Percentiles rank a stretch among this genome's conserved stretches.
phyloP scores from a whole-genome alignment of 2,329 filamentous ascomycete genomes.

The Neonectria neomacrospora region DNA sequence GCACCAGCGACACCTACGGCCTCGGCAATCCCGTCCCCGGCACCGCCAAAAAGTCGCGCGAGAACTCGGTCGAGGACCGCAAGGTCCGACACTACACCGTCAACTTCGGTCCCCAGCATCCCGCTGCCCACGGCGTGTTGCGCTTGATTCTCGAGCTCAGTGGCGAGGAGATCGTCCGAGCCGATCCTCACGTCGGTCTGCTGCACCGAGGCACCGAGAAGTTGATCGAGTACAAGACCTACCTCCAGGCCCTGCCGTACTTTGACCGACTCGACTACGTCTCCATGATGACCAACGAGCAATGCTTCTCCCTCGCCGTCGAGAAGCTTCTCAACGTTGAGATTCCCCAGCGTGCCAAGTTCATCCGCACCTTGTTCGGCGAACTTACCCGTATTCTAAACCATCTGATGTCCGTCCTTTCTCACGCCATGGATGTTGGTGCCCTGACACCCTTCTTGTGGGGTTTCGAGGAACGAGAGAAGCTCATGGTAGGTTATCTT shows the following conservation, averaged over 20 bases:
- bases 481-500: conserved; percentile 84
- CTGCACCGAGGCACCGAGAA: conserved; percentile 98
- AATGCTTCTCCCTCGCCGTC: conserved; percentile 93
- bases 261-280: conserved; percentile 99
- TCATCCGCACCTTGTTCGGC: conserved; percentile 93
- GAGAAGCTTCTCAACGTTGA: conserved; percentile 99
- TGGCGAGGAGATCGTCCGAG: conserved; percentile 96
- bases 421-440: conserved; percentile 99
- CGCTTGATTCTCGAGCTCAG: conserved; percentile 97
- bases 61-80: conserved; percentile 67
- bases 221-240: conserved; percentile 99
- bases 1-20: conserved; percentile 58
- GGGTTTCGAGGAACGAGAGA: conserved; percentile 99
- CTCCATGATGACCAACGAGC: conserved; percentile 99
- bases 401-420: conserved; percentile 97
- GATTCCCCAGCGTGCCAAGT: conserved; percentile 94
- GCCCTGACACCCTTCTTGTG: conserved; percentile 98
- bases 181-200: conserved; percentile 95
- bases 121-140: conserved; percentile 96
- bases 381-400: conserved; percentile 95
- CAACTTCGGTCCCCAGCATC: conserved; percentile 99
- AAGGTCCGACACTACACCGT: conserved; percentile 99
- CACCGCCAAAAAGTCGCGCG: conserved; percentile 58
- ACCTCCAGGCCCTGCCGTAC: conserved; percentile 96
- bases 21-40: conserved; percentile 55